phyloP scores from a whole-genome alignment of 2,329 filamentous ascomycete species.

The Colletotrichum cereale region DNA sequence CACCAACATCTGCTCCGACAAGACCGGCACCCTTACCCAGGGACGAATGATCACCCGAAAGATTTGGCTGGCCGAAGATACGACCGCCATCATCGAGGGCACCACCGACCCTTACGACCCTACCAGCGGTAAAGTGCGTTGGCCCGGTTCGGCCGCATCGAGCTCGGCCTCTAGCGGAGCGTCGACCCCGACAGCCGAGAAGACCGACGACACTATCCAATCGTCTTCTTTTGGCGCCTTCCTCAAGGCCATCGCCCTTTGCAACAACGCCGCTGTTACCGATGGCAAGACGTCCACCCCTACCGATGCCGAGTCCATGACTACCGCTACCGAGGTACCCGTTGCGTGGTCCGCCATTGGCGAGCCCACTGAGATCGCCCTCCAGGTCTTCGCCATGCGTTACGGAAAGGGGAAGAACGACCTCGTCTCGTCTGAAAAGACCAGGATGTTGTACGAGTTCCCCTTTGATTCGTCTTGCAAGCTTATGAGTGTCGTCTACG shows the following conservation, averaged over 20 bases:
- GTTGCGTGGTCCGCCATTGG: conserved; percentile 69
- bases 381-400: conserved; percentile 79
- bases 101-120: conserved; percentile 73
- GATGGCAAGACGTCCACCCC: conserved; percentile 54
- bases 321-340: conserved; percentile 56
- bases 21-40: conserved; percentile 76
- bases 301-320: conserved; percentile 61
- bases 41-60: conserved; percentile 76
- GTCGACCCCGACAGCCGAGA: conserved; percentile 43
- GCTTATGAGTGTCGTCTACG: conserved; percentile 79
- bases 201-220: conserved; percentile 46
- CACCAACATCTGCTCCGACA: conserved; percentile 79
- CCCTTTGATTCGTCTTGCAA: conserved; percentile 82
- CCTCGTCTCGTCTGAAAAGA: conserved; percentile 48
- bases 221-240: conserved; percentile 58
- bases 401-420: conserved; percentile 67
- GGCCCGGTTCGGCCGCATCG: conserved; percentile 52
- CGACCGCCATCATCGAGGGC: conserved; percentile 65
- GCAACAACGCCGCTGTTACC: conserved; percentile 69
- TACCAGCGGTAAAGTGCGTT: conserved; percentile 64
- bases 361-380: conserved; percentile 79
- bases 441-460: conserved; percentile 71
- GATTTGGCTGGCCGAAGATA: conserved; percentile 69
- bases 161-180: conserved; percentile 49
- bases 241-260: conserved; percentile 68